These are phyloP conservation scores for Hemisphaericaspora lyxosophila DNA, from an alignment of 1,139 yeast genomes.

Conservation along the genomic window DNA sequence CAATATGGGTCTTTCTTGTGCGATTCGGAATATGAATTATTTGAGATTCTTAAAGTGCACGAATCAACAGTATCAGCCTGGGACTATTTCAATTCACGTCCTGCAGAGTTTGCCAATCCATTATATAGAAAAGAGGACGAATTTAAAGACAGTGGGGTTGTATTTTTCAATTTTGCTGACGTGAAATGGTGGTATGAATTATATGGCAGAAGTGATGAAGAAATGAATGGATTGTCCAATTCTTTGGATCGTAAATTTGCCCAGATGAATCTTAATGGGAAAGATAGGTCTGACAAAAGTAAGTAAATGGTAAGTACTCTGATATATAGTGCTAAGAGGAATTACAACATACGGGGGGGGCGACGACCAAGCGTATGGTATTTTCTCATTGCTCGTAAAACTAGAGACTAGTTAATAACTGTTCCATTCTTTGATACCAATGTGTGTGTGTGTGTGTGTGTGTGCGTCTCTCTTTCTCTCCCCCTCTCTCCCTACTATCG, in stretches of 20 bases:
- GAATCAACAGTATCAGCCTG: slow-evolving; percentile 75
- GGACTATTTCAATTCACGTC: slow-evolving; percentile 86
- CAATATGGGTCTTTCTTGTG: slow-evolving; percentile 90
- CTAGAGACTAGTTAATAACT: too few relatives aligned
- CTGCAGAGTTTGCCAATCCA: slow-evolving; percentile 64
- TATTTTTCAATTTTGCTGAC: slow-evolving; percentile 66
- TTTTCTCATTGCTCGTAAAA: too few relatives aligned
- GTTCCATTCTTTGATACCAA: too few relatives aligned
- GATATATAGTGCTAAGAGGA: too few relatives aligned
- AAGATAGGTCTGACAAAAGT: background rate
- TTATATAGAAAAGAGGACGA: slow-evolving; percentile 36
- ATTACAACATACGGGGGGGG: too few relatives aligned
- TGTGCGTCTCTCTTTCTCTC: too few relatives aligned
- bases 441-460: too few relatives aligned
- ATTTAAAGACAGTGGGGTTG: slow-evolving; percentile 38
- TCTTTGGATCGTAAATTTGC: slow-evolving; percentile 46
- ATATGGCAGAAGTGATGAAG: slow-evolving; percentile 74
- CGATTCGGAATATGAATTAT: slow-evolving; percentile 66
- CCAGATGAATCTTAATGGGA: slow-evolving; percentile 25
- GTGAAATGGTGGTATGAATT: slow-evolving; percentile 88
- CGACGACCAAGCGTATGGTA: too few relatives aligned
- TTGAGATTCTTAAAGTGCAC: slow-evolving; percentile 31
- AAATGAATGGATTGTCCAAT: slow-evolving; percentile 66
- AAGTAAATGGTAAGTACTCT: too few relatives aligned
- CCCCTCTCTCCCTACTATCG: too few relatives aligned